Conservation (phyloP, 495 filamentous ascomycete species). For the Annulohypoxylon bovei region DNA sequence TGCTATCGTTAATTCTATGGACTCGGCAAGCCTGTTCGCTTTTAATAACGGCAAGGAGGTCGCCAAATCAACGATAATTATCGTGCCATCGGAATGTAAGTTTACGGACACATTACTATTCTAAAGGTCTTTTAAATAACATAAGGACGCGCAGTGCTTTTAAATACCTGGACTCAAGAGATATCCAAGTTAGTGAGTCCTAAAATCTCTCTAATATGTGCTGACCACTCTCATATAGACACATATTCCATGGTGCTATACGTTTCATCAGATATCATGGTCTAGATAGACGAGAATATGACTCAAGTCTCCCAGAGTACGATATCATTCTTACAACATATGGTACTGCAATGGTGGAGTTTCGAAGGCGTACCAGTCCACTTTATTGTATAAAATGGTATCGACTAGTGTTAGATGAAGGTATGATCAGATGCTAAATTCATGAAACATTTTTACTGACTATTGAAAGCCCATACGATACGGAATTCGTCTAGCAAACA, state of each 20-base stretch:
- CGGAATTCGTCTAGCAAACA: neutral
- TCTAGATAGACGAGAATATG: constrained; percentile 14
- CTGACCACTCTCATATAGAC: neutral
- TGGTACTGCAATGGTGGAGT: constrained; percentile 48
- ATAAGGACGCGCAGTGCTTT: neutral
- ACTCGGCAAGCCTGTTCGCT: neutral
- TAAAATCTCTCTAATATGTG: neutral
- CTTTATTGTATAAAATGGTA: constrained; percentile 49
- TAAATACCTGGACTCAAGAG: neutral
- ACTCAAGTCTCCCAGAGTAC: constrained; percentile 25
- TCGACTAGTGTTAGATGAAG: constrained; percentile 57
- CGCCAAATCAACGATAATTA: constrained; percentile 50
- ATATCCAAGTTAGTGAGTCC: neutral
- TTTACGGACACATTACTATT: neutral
- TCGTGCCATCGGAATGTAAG: constrained; percentile 51
- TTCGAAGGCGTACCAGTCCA: neutral
- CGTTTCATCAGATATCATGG: constrained; percentile 24
- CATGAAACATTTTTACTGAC: neutral
- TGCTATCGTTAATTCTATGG: constrained; percentile 44
- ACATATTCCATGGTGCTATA: neutral
- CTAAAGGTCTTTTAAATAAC: neutral
- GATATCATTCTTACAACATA: constrained; percentile 56
- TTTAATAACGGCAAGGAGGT: neutral
- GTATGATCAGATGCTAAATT: constrained; percentile 25
- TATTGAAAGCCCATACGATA: neutral